phyloP scores from a whole-genome alignment of 2,329 filamentous ascomycete genomes.

The Penicillium corylophilum region DNA sequence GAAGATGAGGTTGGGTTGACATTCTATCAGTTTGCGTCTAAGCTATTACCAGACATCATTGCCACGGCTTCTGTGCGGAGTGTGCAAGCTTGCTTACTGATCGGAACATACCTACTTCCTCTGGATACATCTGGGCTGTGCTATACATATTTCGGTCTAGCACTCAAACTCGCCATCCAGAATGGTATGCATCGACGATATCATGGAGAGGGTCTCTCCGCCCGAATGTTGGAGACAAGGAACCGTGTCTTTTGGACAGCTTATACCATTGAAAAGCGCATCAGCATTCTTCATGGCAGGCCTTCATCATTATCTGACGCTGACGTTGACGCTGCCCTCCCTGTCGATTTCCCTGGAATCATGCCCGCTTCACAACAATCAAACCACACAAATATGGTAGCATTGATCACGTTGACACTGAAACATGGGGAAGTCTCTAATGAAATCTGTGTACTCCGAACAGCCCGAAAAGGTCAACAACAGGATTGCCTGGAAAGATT shows the following conservation, averaged over 20 bases:
- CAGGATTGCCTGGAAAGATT: conserved; percentile 42
- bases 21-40: conserved; percentile 58
- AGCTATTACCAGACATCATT: conserved; percentile 57
- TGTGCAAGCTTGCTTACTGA: conserved; percentile 58
- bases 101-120: conserved; percentile 57
- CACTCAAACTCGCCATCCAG: conserved; percentile 58
- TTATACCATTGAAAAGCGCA: conserved; percentile 58
- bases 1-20: conserved; percentile 57
- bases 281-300: conserved; percentile 57
- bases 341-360: conserved; percentile 48
- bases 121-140: conserved; percentile 57
- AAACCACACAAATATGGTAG: conserved; percentile 50
- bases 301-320: conserved; percentile 54
- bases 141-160: conserved; percentile 58
- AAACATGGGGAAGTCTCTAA: conserved; percentile 42
- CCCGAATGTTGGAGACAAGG: conserved; percentile 52
- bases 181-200: conserved; percentile 61
- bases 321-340: conserved; percentile 56
- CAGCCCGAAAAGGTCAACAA: conserved; percentile 40
- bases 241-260: conserved; percentile 60
- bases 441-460: conserved; percentile 43
- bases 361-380: conserved; percentile 42
- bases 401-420: conserved; percentile 47
- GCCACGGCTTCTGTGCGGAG: conserved; percentile 57
- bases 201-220: conserved; percentile 48